phyloP scores from a whole-genome alignment of 2,329 filamentous ascomycete species.

The Eutypella sp. region DNA sequence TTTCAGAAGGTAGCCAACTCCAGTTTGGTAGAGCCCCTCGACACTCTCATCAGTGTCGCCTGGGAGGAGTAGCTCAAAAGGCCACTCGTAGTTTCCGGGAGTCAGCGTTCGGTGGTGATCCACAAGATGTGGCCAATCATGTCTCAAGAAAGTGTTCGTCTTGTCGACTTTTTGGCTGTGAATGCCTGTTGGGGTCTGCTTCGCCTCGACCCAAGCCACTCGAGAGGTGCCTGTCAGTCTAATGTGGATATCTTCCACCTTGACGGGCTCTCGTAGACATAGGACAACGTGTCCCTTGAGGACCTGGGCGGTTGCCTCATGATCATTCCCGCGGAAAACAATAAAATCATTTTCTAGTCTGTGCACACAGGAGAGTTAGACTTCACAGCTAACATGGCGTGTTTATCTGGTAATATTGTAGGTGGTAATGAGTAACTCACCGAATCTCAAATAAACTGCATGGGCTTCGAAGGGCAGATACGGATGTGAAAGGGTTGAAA shows the following conservation, averaged over 20 bases:
- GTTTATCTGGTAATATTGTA: not conserved
- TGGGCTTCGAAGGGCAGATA: conserved; percentile 45
- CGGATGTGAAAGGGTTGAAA: conserved; percentile 51
- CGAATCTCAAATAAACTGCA: conserved; percentile 55
- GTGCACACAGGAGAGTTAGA: conserved; percentile 14
- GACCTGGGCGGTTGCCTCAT: conserved; percentile 71
- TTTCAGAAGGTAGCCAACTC: conserved; percentile 85
- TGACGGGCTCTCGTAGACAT: conserved; percentile 63
- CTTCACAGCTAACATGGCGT: conserved; percentile 5
- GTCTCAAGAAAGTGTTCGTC: conserved; percentile 57
- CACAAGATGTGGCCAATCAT: conserved; percentile 65
- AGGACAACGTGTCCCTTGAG: conserved; percentile 70
- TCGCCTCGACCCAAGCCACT: conserved; percentile 53
- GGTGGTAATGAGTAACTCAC: conserved; percentile 31
- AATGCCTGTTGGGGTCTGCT: conserved; percentile 49
- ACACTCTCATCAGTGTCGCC: conserved; percentile 78
- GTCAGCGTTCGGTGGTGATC: conserved; percentile 56
- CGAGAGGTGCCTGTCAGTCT: conserved; percentile 66
- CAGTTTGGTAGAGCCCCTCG: conserved; percentile 81
- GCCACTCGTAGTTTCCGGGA: conserved; percentile 79
- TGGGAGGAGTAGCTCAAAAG: conserved; percentile 69
- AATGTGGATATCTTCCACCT: conserved; percentile 68
- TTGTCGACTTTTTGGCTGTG: conserved; percentile 56
- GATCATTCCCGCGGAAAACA: conserved; percentile 68
- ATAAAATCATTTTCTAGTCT: conserved; percentile 77